Conservation (phyloP, 441 rosid species). For the Populus trichocarpa region DNA sequence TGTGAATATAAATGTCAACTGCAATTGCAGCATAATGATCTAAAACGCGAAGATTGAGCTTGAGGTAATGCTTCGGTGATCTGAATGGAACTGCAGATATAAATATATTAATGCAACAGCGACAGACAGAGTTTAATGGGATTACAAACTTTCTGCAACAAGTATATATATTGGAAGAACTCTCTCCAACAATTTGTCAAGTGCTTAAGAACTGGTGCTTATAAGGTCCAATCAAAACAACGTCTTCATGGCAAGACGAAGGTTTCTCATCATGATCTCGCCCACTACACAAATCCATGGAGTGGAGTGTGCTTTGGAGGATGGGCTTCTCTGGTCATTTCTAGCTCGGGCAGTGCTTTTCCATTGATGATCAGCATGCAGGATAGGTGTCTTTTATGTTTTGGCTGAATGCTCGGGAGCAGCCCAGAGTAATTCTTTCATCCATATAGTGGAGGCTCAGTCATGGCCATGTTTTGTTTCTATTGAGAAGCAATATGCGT, state of each 20-base stretch:
- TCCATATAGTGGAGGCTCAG: neutral
- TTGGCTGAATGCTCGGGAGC: neutral
- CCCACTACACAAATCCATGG: neutral
- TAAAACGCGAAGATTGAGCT: neutral
- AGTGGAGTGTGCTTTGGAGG: neutral
- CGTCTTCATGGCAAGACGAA: neutral
- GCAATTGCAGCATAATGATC: neutral
- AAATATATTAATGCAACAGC: neutral
- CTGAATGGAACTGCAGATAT: neutral
- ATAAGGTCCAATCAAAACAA: neutral
- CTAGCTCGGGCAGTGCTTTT: neutral
- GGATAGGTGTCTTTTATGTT: constrained; percentile 5
- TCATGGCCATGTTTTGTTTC: neutral
- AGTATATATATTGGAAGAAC: neutral
- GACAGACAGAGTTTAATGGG: neutral
- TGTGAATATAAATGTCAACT: neutral
- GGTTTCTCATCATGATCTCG: neutral
- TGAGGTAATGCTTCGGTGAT: too few species aligned
- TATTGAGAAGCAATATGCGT: neutral
- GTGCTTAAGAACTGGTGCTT: neutral
- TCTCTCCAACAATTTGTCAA: neutral
- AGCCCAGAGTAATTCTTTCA: neutral
- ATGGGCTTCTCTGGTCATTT: neutral
- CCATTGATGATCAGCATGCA: neutral
- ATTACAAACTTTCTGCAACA: neutral